Conservation (phyloP, 305 asterid species). For the Rubia tinctorum region DNA sequence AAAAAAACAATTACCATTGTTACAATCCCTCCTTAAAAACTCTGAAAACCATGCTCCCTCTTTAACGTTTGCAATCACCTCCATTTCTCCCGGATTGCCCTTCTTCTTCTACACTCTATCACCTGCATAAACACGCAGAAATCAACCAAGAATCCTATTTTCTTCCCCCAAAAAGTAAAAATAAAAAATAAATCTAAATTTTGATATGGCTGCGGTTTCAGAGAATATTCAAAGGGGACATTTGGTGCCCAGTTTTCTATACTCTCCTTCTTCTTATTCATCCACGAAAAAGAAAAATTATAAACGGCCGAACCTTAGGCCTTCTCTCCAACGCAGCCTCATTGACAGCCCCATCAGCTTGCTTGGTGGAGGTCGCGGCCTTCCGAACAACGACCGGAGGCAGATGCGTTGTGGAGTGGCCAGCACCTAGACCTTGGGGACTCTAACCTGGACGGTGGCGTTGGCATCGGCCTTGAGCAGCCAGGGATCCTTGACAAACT, state of each 20-base stretch:
- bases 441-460: too few relatives aligned
- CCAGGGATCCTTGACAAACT: too few relatives aligned
- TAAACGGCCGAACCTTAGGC: too few relatives aligned
- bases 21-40: slow-evolving; percentile 5
- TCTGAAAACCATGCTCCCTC: slow-evolving; percentile 4
- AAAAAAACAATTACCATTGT: slow-evolving; percentile 50
- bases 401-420: too few relatives aligned
- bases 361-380: too few relatives aligned
- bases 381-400: too few relatives aligned
- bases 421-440: too few relatives aligned
- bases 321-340: too few relatives aligned
- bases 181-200: neutral
- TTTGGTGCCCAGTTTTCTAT: slow-evolving; percentile 59
- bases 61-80: slow-evolving; percentile 7
- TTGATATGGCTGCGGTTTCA: slow-evolving; percentile 11
- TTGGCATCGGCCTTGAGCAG: too few relatives aligned
- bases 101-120: neutral
- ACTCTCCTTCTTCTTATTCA: slow-evolving; percentile 33
- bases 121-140: neutral
- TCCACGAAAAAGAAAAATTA: too few relatives aligned
- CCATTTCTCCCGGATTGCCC: slow-evolving; percentile 14
- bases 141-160: neutral
- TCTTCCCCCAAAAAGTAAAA: neutral
- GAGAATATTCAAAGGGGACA: slow-evolving; percentile 24
- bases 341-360: too few relatives aligned